These are phyloP conservation scores for Calocera viscosa DNA, from an alignment of 768 basidiomycete genomes.

Conservation along the genomic window DNA sequence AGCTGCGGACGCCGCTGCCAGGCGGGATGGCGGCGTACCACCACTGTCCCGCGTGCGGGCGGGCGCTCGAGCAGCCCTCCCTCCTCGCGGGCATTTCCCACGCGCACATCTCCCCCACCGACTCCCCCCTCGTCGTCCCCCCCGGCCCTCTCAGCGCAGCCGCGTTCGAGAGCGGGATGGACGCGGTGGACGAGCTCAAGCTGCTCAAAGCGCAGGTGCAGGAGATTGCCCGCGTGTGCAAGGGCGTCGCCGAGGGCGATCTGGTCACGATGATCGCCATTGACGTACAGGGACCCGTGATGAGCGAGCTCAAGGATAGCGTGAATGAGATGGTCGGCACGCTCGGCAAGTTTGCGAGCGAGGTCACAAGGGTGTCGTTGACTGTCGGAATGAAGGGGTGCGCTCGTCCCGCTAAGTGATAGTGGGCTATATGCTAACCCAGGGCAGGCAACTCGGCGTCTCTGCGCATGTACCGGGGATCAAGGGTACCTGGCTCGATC, in stretches of 20 bases:
- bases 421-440: neutral
- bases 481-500: slow-evolving; percentile 1
- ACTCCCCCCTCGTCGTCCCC: slow-evolving; percentile 34
- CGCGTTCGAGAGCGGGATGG: slow-evolving; percentile 48
- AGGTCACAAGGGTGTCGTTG: slow-evolving; percentile 51
- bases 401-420: slow-evolving; percentile 12
- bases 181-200: slow-evolving; percentile 62
- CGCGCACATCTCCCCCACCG: slow-evolving; percentile 12
- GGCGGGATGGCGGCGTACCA: neutral
- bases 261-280: slow-evolving; percentile 69
- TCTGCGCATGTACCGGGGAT: neutral
- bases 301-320: slow-evolving; percentile 69
- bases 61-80: neutral
- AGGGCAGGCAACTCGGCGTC: neutral
- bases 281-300: slow-evolving; percentile 62
- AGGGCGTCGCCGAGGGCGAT: slow-evolving; percentile 65
- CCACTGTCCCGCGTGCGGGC: slow-evolving; percentile 14
- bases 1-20: neutral
- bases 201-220: slow-evolving; percentile 76
- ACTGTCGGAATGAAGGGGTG: slow-evolving; percentile 31
- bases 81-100: slow-evolving; percentile 3
- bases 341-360: slow-evolving; percentile 78
- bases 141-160: slow-evolving; percentile 46
- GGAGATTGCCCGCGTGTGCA: slow-evolving; percentile 67
- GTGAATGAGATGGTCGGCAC: slow-evolving; percentile 55